Base-by-base conservation (phyloP, 305 asterid species). In the Petunia hybrid region DNA sequence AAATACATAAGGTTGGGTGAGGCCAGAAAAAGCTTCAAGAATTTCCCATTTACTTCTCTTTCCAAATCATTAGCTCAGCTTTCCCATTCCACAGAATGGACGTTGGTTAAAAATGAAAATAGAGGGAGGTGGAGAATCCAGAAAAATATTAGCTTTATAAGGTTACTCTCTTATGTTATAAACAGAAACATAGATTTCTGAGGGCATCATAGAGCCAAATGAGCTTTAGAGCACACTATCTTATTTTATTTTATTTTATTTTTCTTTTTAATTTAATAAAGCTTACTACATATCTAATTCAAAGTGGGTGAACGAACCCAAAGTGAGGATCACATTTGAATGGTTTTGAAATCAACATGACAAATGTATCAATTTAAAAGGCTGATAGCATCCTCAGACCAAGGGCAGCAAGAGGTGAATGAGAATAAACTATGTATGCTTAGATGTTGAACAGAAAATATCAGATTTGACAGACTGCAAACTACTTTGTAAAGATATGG, bases 21-120 rank as follows among this genome's bases (percentile, higher is more conserved):
- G 5, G 41, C 10, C 22, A 69, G 59, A 69, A 45, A 69, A 41
- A 45, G 59, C 59, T 4, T 45, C 41, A 45, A 43, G 76, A 43
- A 69, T 69, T 69, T 69, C 51, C 59, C 76, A 69, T 42, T 43
- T 43, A 69, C 76, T 22, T 69, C 76, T 22, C 76, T 69, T 69
- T 43, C 40, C 16, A 42, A 68, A 69, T 42, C 75, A 68, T 68
- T 68, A 42, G 22, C 59, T 69, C 76, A 43, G 41, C 41, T 22
- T 69, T 69, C 76, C 22, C 9, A 57, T 45, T 16, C 55, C 59
- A 43, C 55, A 69, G 14, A 67, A 41, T 3, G 16, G 76, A 69
- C 9, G 41, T 22, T 46, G 12, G 75, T 7, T 40, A 67, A 56
- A 67, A 43, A 43, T 22, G 59, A 43, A 22, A 69, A 69, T 43